Percentiles rank a stretch among this genome's conserved stretches.
phyloP scores from a whole-genome alignment of 257 asterid species.

The Solanum appendiculatum region DNA sequence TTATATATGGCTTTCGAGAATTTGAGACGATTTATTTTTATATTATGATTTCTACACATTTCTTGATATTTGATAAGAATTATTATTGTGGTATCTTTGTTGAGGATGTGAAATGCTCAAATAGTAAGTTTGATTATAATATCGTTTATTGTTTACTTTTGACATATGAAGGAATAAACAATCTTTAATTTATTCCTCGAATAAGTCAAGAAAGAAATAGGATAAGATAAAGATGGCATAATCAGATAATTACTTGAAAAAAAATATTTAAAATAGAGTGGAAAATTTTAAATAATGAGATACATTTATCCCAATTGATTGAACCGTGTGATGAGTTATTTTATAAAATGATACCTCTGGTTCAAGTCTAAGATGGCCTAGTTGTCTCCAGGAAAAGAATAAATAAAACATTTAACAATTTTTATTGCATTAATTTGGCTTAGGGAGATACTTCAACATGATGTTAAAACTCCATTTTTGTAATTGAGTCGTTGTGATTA shows the following conservation, averaged over 20 bases:
- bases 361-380: not conserved
- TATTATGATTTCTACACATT: not conserved
- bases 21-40: not conserved
- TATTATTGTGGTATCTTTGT: not conserved
- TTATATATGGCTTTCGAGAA: not conserved
- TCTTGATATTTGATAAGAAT: not conserved
- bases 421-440: not conserved
- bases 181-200: not conserved
- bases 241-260: not conserved
- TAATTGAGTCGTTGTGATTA: not conserved
- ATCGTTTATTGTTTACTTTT: not conserved
- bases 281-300: not conserved
- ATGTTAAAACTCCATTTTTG: not conserved
- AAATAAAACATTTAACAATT: not conserved
- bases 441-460: not conserved
- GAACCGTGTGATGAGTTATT: too few relatives aligned
- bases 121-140: not conserved
- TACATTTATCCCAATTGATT: too few relatives aligned
- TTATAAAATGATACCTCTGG: too few relatives aligned
- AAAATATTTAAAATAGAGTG: not conserved
- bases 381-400: not conserved
- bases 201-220: not conserved
- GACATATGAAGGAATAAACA: not conserved
- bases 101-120: not conserved
- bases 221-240: not conserved